Evolutionary conservation across 208 protist species (phyloP), one percentile per base, ranked within the genome.

Genomic region (Acanthamoeba divionensis): DNA sequence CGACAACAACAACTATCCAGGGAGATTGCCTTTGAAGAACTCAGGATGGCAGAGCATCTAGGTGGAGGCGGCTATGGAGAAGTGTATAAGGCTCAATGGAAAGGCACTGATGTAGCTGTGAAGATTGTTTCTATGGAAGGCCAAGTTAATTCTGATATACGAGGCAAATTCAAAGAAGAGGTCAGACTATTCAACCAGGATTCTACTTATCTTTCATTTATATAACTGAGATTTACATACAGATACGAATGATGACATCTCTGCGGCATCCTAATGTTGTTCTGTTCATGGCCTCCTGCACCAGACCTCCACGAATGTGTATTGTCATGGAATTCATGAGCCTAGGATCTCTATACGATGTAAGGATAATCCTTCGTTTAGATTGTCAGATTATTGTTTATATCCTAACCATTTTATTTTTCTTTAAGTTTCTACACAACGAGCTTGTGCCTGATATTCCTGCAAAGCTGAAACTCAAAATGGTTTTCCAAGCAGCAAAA

Each of bases 281-380:
- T 21, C 71, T 82, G 8, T 85, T 85, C 75, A 85, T 85, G 75
- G 75, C 75, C 1, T 45, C 75, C 0, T 85, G 26, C 21, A 85
- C 75, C 33, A 50, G 63, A 31, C 15, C 73, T 0, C 73, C 73
- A n/a, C 57, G n/a, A 31, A 83, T 83, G 73, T 83, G 73, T 31
- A 83, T 83, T 55, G 73, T 83, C 50, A 83, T 83, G 73, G 73
- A 83, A 38, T 63, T 38, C 50, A 83, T 83, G 73, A 0, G 52
- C 24, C 41, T 83, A 5, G 73, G 73, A 13, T 83, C 73, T n/a
- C 29, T 83, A 0, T 83, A 13, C 18, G 73, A 83, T 24, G 3
- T 79, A 33, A 1, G 36, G n/a, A n/a, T n/a, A n/a, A n/a, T n/a
- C 36, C 5, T 6, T 6, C 2, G 5, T 41, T 5, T 41, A 36